phyloP scores from a whole-genome alignment of 139 green algal species.

The Helicosporidium sp. region DNA sequence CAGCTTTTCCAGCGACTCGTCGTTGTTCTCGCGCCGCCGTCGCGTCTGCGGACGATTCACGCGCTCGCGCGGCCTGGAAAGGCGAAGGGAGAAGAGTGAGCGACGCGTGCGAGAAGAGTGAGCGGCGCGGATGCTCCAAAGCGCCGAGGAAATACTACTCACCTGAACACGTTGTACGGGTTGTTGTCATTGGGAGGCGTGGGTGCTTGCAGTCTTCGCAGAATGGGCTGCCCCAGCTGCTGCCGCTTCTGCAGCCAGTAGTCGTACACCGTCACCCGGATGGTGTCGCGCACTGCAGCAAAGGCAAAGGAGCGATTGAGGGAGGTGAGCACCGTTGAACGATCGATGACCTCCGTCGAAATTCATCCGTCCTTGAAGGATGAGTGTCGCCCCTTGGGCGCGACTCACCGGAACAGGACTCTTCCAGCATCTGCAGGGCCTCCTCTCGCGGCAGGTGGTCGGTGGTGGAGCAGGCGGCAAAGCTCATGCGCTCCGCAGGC shows the following conservation, averaged over 20 bases:
- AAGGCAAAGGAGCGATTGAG: too few species aligned
- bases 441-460: conserved; percentile 43
- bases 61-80: conserved; percentile 57
- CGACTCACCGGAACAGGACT: conserved; percentile 10
- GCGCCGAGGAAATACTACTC: neutral
- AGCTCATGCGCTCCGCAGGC: conserved; percentile 15
- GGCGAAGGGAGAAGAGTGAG: neutral
- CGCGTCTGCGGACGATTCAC: conserved; percentile 73
- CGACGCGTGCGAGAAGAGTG: neutral
- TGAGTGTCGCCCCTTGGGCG: too few species aligned
- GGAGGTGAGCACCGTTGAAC: too few species aligned
- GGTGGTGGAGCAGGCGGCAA: conserved; percentile 34
- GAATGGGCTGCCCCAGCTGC: conserved; percentile 49
- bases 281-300: conserved; percentile 10
- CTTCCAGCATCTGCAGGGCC: conserved; percentile 29
- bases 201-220: conserved; percentile 63
- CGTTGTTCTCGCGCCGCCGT: conserved; percentile 53
- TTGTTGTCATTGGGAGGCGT: conserved; percentile 65
- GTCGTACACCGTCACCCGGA: conserved; percentile 52
- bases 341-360: too few species aligned
- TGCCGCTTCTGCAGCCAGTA: conserved; percentile 79
- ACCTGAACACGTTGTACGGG: conserved; percentile 88
- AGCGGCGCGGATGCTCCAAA: neutral
- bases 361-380: too few species aligned
- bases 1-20: conserved; percentile 62